Percentiles rank a stretch among this genome's conserved stretches.
These are phyloP conservation scores for Oropetium thomaeum DNA, from an alignment of 176 grass and related monocot genomes.

Conservation along the genomic window DNA sequence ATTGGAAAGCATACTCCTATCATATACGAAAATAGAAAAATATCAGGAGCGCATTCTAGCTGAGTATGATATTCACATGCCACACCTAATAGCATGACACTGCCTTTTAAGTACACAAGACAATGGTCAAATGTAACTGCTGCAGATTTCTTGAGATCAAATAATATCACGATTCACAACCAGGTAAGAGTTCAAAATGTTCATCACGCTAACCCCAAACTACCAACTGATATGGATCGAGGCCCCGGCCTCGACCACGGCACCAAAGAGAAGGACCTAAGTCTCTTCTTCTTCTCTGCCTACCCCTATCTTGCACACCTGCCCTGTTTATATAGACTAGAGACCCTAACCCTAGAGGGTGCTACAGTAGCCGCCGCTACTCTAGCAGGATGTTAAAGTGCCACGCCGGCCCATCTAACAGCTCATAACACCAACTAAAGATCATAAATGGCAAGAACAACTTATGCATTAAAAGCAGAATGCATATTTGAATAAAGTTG, in stretches of 20 bases:
- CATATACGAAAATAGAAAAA: constrained; percentile 30
- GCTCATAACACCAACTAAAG: not conserved
- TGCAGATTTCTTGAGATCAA: not conserved
- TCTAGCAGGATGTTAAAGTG: no score
- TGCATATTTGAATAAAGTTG: not conserved
- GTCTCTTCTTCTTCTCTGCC: no score
- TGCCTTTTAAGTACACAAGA: not conserved
- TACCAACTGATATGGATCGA: no score
- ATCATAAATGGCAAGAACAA: not conserved
- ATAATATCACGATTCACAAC: constrained; percentile 2
- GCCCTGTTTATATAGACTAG: no score
- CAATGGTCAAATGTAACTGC: constrained; percentile 8
- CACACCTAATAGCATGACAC: not conserved
- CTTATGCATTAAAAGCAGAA: not conserved
- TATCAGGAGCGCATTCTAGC: constrained; percentile 19
- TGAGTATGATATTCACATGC: not conserved
- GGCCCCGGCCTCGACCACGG: no score
- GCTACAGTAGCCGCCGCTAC: no score
- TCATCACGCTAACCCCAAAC: no score
- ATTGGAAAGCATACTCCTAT: constrained; percentile 96
- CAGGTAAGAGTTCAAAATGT: not conserved
- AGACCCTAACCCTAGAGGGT: no score
- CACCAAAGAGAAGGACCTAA: no score
- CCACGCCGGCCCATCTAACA: no score
- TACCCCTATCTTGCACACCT: no score